Evolutionary conservation across 176 grass and related monocot species (phyloP).

Genomic region (Rhipidocladum racemiflorum): DNA sequence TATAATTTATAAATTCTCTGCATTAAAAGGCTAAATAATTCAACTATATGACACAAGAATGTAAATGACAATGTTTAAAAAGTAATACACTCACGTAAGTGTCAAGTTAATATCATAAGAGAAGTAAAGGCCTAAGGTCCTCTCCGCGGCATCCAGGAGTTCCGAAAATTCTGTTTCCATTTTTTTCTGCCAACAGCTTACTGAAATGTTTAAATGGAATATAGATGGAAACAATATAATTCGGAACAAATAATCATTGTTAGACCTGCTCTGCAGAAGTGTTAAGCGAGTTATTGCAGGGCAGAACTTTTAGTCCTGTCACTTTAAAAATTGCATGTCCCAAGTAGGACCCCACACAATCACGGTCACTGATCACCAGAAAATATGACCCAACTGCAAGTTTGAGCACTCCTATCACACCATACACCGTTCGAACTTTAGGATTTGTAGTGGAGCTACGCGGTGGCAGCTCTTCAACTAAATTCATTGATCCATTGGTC

Average conservation of each 20-base stretch:
- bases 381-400: constrained; percentile 92
- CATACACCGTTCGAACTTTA: constrained; percentile 66
- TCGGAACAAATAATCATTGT: constrained; percentile 22
- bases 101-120: constrained; percentile 95
- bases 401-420: constrained; percentile 86
- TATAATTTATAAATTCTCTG: neutral
- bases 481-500: constrained; percentile 74
- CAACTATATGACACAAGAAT: constrained; percentile 2
- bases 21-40: constrained; percentile 13
- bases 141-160: constrained; percentile 75
- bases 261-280: constrained; percentile 63
- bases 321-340: constrained; percentile 88
- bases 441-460: constrained; percentile 39
- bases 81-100: constrained; percentile 51
- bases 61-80: constrained; percentile 13
- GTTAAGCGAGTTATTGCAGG: constrained; percentile 68
- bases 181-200: constrained; percentile 78
- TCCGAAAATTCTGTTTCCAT: constrained; percentile 70
- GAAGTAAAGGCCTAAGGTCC: constrained; percentile 77
- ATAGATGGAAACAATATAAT: constrained; percentile 19
- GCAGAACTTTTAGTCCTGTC: constrained; percentile 76
- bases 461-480: constrained; percentile 64
- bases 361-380: constrained; percentile 71
- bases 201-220: constrained; percentile 7
- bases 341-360: constrained; percentile 84